Conservation (phyloP, 148 eudicot species). For the Euryodendron excelsum region DNA sequence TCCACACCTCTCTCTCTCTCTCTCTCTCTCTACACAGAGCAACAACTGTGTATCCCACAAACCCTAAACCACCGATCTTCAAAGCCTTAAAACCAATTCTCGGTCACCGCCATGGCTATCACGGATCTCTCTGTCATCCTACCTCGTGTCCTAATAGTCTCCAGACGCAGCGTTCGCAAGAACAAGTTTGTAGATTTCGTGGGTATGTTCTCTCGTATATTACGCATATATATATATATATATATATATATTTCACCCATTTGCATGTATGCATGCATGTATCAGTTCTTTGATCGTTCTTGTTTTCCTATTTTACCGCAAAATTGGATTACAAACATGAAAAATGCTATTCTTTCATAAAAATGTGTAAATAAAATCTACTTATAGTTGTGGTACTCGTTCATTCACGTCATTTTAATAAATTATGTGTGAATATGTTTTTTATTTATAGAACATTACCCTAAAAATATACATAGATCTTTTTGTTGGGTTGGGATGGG, state of each 20-base stretch:
- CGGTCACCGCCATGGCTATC: conserved; percentile 33
- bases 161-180: conserved; percentile 77
- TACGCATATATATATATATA: too few species aligned
- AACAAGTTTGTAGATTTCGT: conserved; percentile 93
- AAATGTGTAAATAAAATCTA: too few species aligned
- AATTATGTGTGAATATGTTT: too few species aligned
- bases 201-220: conserved; percentile 32
- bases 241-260: too few species aligned
- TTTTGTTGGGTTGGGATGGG: background rate
- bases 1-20: background rate
- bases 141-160: conserved; percentile 79
- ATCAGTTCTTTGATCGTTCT: background rate
- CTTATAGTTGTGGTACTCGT: too few species aligned
- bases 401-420: too few species aligned
- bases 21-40: background rate
- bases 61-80: background rate
- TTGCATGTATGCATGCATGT: too few species aligned
- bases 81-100: background rate
- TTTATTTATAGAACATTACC: too few species aligned
- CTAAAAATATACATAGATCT: background rate
- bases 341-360: too few species aligned
- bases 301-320: too few species aligned
- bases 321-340: too few species aligned
- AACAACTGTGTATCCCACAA: background rate
- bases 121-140: conserved; percentile 47